These are phyloP conservation scores for Excoecaria cochinchinensis DNA, from an alignment of 345 rosid genomes.

Conservation along the genomic window DNA sequence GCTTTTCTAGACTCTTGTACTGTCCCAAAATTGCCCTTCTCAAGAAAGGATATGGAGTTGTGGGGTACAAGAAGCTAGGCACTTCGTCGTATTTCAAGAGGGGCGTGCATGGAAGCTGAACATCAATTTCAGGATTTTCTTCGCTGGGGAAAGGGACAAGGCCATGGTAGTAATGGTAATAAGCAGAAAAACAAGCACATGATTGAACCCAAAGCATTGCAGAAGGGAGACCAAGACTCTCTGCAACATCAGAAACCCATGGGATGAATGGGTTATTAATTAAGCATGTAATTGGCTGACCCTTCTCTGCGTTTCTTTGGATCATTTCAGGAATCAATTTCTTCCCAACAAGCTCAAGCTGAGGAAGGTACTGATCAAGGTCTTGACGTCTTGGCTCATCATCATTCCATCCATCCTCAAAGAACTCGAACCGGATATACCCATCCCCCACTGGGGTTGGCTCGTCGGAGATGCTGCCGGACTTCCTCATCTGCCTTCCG, in stretches of 20 bases:
- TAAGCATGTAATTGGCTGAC: conserved; percentile 70
- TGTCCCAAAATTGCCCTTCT: conserved; percentile 55
- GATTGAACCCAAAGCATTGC: conserved; percentile 97
- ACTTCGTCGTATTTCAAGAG: conserved; percentile 72
- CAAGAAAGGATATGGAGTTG: conserved; percentile 44
- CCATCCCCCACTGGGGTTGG: conserved; percentile 67
- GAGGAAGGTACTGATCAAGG: conserved; percentile 39
- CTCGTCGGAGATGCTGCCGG: conserved; percentile 44
- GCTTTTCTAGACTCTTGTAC: conserved; percentile 55
- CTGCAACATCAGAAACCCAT: conserved; percentile 84
- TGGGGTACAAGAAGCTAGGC: conserved; percentile 72
- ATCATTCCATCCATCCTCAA: conserved; percentile 59
- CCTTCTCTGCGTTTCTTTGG: conserved; percentile 41
- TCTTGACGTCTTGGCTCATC: conserved; percentile 46
- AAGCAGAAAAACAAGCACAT: conserved; percentile 67
- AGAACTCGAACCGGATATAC: conserved; percentile 65
- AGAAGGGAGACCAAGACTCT: conserved; percentile 63
- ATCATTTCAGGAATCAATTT: conserved; percentile 48
- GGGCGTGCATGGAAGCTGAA: conserved; percentile 72
- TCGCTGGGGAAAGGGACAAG: conserved; percentile 61
- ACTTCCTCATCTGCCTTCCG: conserved; percentile 54
- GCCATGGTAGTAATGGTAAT: conserved; percentile 60
- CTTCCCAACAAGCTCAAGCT: conserved; percentile 55
- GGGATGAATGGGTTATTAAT: conserved; percentile 89
- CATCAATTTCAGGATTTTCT: conserved; percentile 49